Conservation (phyloP, 2,329 filamentous ascomycete genomes). For the Pseudogymnoascus sp. region DNA sequence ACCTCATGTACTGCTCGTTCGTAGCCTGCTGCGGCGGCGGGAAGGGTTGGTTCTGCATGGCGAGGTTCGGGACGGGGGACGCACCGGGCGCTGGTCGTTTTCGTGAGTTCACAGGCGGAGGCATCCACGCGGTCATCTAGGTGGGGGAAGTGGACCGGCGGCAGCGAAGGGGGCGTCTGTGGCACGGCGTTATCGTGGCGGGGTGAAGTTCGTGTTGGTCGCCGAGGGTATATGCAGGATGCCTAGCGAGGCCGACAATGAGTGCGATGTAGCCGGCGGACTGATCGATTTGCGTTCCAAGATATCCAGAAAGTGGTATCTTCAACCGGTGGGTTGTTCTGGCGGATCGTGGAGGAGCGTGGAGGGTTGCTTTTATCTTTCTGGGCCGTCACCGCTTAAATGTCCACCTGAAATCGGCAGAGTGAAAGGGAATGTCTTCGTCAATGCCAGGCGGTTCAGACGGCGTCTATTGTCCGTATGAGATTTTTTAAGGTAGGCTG, state of each 20-base stretch:
- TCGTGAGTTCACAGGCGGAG: constrained; percentile 43
- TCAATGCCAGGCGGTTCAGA: constrained; percentile 15
- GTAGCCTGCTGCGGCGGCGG: constrained; percentile 36
- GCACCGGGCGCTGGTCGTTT: constrained; percentile 70
- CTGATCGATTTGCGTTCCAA: constrained; percentile 13
- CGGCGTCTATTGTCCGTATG: constrained; percentile 1
- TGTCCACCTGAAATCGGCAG: constrained; percentile 17
- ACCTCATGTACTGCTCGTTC: constrained; percentile 47
- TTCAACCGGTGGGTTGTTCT: constrained; percentile 13
- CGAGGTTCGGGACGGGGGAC: constrained; percentile 50
- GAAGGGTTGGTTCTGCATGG: constrained; percentile 43
- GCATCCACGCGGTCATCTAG: constrained; percentile 14
- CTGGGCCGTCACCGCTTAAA: constrained; percentile 1
- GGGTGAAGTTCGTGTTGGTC: constrained; percentile 8
- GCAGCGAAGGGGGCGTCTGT: constrained; percentile 4
- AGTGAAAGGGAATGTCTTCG: constrained; percentile 18
- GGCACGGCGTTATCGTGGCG: background rate
- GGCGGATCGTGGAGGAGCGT: constrained; percentile 11
- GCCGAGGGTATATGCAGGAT: constrained; percentile 28
- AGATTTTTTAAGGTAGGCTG: background rate
- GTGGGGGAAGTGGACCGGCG: constrained; percentile 19
- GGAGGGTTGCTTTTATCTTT: background rate
- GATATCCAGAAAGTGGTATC: constrained; percentile 3
- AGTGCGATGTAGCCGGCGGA: constrained; percentile 9
- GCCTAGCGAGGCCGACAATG: constrained; percentile 19